Conservation (phyloP, 306 rosid genomes). For the Vicia sativa region DNA sequence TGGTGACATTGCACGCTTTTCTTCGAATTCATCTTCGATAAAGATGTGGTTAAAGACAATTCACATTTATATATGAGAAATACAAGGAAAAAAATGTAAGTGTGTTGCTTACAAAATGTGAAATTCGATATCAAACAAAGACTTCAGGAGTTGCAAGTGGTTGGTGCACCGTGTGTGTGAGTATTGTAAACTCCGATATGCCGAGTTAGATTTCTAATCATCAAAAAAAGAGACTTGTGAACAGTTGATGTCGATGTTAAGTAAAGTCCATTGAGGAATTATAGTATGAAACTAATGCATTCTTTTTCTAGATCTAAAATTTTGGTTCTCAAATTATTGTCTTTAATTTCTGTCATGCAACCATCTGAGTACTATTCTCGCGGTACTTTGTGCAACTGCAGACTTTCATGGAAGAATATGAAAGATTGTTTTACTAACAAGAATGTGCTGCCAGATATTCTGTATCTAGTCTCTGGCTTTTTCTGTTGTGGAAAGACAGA, state of each 20-base stretch:
- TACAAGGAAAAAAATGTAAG: not conserved
- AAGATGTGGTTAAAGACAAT: constrained; percentile 46
- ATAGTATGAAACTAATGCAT: constrained; percentile 38
- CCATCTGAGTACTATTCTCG: constrained; percentile 6
- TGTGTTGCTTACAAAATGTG: constrained; percentile 38
- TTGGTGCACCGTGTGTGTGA: not conserved
- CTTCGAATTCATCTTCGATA: too few species aligned
- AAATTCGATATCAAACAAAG: constrained; percentile 39
- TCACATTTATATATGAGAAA: constrained; percentile 40
- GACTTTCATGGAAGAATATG: constrained; percentile 10
- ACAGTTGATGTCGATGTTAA: constrained; percentile 42
- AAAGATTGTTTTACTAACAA: constrained; percentile 29
- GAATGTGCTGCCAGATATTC: constrained; percentile 35
- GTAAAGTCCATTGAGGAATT: constrained; percentile 42
- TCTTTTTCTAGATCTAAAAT: constrained; percentile 36
- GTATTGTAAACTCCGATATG: not conserved
- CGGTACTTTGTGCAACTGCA: not conserved
- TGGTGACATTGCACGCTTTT: constrained; percentile 6
- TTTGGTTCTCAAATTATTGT: constrained; percentile 34
- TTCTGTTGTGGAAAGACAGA: constrained; percentile 34
- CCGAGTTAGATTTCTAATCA: not conserved
- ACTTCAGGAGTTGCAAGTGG: not conserved
- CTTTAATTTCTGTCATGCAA: not conserved
- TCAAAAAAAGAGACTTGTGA: constrained; percentile 25
- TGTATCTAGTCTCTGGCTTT: constrained; percentile 34